Conservation (phyloP, 805 yeast genomes). For the Kluyveromyces dobzhanskii region DNA sequence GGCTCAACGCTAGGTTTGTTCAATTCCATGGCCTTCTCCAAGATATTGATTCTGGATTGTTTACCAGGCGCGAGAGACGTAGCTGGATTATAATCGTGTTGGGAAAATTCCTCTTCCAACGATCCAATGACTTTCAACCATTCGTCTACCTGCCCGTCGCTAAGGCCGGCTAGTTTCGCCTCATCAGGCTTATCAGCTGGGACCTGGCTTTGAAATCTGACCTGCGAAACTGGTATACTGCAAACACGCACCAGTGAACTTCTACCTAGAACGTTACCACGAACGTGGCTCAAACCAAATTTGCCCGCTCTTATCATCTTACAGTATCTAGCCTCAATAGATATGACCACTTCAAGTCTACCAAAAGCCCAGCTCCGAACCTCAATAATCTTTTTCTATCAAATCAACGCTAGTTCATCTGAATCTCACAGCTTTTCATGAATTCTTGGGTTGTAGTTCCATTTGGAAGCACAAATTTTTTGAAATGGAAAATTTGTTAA, state of each 20-base stretch:
- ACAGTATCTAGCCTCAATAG: neutral
- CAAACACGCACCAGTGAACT: neutral
- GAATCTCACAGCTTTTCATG: too few species aligned
- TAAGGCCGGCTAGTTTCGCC: conserved; percentile 12
- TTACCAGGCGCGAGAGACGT: conserved; percentile 36
- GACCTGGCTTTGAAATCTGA: conserved; percentile 4
- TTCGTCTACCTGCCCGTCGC: conserved; percentile 31
- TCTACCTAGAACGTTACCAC: neutral
- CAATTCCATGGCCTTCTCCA: conserved; percentile 20
- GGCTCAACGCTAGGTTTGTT: conserved; percentile 40
- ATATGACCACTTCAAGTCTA: too few species aligned
- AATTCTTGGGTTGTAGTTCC: too few species aligned
- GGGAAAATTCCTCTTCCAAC: conserved; percentile 32
- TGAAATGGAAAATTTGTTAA: too few species aligned
- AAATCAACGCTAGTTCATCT: too few species aligned
- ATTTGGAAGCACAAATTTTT: too few species aligned
- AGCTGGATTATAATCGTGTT: conserved; percentile 32
- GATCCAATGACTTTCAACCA: conserved; percentile 36
- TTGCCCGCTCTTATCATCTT: neutral
- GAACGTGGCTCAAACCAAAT: neutral
- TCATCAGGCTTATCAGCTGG: neutral
- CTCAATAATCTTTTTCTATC: too few species aligned
- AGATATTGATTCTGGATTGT: conserved; percentile 27
- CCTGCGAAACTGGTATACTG: neutral
- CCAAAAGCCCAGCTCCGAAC: too few species aligned